These are phyloP conservation scores for Russula sp. DNA, from an alignment of 768 basidiomycete species.

Conservation along the genomic window DNA sequence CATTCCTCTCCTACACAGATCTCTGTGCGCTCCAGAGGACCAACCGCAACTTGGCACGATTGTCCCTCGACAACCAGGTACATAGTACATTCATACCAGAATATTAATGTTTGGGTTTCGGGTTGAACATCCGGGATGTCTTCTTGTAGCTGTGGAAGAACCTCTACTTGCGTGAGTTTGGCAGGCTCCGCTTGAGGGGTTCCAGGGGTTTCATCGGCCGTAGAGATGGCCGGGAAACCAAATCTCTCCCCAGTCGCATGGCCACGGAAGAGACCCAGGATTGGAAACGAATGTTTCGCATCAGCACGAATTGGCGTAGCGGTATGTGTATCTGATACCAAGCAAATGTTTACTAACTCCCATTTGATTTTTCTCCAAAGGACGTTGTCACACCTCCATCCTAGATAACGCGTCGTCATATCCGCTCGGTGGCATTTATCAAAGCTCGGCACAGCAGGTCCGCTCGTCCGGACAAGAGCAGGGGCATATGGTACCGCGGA, in stretches of 20 bases:
- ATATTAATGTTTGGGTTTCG: constrained; percentile 20
- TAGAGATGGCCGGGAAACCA: constrained; percentile 56
- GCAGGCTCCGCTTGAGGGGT: constrained; percentile 65
- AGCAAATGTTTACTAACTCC: background rate
- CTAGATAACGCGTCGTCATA: constrained; percentile 15
- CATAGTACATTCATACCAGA: constrained; percentile 34
- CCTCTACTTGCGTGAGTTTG: constrained; percentile 62
- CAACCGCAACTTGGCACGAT: constrained; percentile 63
- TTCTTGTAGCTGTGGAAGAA: constrained; percentile 59
- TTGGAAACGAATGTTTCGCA: constrained; percentile 88
- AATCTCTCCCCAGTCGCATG: constrained; percentile 54
- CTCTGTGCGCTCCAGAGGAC: constrained; percentile 63
- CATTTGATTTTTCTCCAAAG: constrained; percentile 37
- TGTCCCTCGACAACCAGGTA: constrained; percentile 67
- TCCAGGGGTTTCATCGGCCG: constrained; percentile 57
- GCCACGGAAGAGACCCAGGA: constrained; percentile 45
- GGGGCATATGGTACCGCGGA: constrained; percentile 25
- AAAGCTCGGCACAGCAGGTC: background rate
- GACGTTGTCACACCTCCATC: constrained; percentile 48
- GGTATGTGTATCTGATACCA: constrained; percentile 45
- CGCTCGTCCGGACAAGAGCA: constrained; percentile 6
- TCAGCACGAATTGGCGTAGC: constrained; percentile 78
- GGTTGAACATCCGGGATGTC: constrained; percentile 27
- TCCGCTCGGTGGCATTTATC: background rate
- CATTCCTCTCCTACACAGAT: constrained; percentile 62